These are phyloP conservation scores for Trifolium fragiferum DNA, from an alignment of 306 rosid genomes.

Conservation along the genomic window DNA sequence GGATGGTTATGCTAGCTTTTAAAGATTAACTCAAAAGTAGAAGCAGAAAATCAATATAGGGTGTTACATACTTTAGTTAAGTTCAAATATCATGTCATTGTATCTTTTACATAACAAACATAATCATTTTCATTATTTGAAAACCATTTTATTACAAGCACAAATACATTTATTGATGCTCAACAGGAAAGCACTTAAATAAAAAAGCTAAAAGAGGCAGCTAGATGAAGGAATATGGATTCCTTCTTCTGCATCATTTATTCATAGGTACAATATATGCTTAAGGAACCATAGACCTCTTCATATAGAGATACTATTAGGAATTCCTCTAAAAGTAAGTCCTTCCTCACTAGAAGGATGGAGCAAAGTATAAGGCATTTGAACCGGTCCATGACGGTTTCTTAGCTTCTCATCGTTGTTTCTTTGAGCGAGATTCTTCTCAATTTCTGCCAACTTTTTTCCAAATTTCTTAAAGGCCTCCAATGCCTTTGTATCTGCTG, in stretches of 20 bases:
- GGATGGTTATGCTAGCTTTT: no score
- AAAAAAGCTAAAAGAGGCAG: neutral
- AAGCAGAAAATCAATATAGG: no score
- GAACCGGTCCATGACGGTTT: conserved; percentile 65
- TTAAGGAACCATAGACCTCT: conserved; percentile 11
- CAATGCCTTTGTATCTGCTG: conserved; percentile 41
- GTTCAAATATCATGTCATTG: neutral
- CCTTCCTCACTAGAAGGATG: conserved; percentile 62
- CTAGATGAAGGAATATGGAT: conserved; percentile 1
- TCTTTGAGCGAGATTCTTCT: conserved; percentile 39
- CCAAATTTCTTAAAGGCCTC: conserved; percentile 46
- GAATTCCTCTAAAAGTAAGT: conserved; percentile 72
- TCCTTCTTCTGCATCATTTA: conserved; percentile 31
- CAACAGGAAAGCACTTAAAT: conserved; percentile 29
- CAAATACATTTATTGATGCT: conserved; percentile 17
- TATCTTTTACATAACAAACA: neutral
- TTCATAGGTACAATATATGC: conserved; percentile 11
- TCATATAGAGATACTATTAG: conserved; percentile 66
- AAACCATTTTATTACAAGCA: conserved; percentile 32
- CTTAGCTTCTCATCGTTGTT: conserved; percentile 55
- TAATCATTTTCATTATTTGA: neutral
- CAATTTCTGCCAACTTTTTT: conserved; percentile 45
- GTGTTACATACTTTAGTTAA: neutral
- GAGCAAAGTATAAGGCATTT: conserved; percentile 69
- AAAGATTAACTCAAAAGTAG: no score